These are phyloP conservation scores for Pelargonium australe DNA, from an alignment of 441 rosid species.

Conservation along the genomic window DNA sequence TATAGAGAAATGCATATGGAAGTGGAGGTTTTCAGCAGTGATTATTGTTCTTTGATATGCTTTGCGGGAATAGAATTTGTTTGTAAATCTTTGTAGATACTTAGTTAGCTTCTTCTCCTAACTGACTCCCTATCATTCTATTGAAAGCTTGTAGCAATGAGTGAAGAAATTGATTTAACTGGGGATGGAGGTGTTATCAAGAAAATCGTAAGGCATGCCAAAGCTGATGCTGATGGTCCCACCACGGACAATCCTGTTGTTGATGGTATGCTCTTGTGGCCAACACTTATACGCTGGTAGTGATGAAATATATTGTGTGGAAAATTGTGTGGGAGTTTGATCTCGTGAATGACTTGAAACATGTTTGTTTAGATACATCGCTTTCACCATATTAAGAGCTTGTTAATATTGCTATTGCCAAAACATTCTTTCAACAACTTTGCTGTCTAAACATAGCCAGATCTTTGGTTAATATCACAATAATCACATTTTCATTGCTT, in stretches of 20 bases:
- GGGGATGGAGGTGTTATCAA: constrained; percentile 89
- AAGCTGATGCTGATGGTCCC: constrained; percentile 55
- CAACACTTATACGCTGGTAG: not conserved
- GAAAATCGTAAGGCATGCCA: constrained; percentile 54
- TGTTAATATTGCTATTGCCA: too few species aligned
- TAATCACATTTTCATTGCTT: too few species aligned
- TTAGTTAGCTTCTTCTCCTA: not conserved
- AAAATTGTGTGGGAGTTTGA: not conserved
- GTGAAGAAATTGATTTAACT: constrained; percentile 53
- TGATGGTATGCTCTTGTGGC: constrained; percentile 44
- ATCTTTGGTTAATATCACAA: too few species aligned
- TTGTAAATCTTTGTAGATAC: not conserved
- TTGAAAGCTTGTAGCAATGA: constrained; percentile 40
- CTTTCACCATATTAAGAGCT: not conserved
- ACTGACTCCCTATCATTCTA: constrained; percentile 21
- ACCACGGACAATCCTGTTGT: constrained; percentile 84
- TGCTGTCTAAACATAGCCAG: too few species aligned
- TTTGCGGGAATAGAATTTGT: not conserved
- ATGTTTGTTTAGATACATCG: not conserved
- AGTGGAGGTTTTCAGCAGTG: not conserved
- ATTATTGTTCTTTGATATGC: not conserved
- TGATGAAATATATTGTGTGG: not conserved
- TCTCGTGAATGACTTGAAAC: not conserved
- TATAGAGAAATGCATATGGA: not conserved
- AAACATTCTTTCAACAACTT: too few species aligned